Evolutionary conservation across 2,329 filamentous ascomycete species (phyloP), one percentile per base, ranked within the genome.

Genomic region (Penicillium hordei): DNA sequence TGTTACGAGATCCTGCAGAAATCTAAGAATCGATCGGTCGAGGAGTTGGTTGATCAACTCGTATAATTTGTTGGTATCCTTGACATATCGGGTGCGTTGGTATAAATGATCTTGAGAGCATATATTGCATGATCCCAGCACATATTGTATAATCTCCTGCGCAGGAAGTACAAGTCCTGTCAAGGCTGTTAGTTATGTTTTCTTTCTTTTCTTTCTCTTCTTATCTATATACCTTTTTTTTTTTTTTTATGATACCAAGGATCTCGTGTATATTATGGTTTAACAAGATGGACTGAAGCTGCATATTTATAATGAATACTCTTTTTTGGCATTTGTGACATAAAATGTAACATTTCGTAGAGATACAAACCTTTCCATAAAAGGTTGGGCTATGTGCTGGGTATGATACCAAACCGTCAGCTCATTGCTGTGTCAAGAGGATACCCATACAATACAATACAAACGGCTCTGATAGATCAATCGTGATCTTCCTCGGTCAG

Each of bases 401-500:
- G n/a, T 44, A 27, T 19, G 19, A 48, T 38, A n/a, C n/a, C 8
- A 39, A 33, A 21, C 25, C 10, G 29, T 33, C 29, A 25, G 23
- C 23, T 39, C 8, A 38, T 39, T 17, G 19, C n/a, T 27, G 25
- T n/a, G 10, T 15, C 29, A 31, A 44, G 39, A 8, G n/a, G 17
- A 19, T 17, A 27, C 29, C 13, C 25, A 48, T 51, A 36, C 50
- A 10, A 6, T 23, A 3, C n/a, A n/a, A 3, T 58, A 48, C 50
- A 59, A 55, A 44, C 39, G 42, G 10, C 9, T 52, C 39, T 7
- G n/a, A 15, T 19, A 9, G 27, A 39, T 84, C 72, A 87, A 65
- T 85, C 85, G 70, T 88, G 85, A 67, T 97, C 93, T 69, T 96
- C 92, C 75, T 97, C 94, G 0, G 86, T 89, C 36, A 88, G 55